Percentiles rank a stretch among this genome's conserved stretches.
Conservation (phyloP, 768 basidiomycete species). For the Termitomyces eurrhizus region DNA sequence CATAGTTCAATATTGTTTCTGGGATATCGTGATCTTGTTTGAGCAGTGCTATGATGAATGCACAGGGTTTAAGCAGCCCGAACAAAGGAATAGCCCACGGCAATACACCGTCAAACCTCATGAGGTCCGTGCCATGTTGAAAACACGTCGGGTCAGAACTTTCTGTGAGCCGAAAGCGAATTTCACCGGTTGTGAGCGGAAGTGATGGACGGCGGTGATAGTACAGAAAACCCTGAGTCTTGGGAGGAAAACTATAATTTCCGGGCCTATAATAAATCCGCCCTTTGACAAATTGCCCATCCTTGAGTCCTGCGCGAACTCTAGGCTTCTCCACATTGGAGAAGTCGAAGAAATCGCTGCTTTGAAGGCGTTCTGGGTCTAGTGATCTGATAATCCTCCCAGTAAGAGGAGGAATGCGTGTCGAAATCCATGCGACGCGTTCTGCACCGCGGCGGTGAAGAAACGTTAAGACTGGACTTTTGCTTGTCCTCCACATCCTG, state of each 20-base stretch:
- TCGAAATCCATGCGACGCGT: neutral
- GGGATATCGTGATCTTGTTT: neutral
- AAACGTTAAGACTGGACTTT: neutral
- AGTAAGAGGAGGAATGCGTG: neutral
- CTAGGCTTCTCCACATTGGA: neutral
- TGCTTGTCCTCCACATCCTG: neutral
- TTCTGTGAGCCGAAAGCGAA: too few relatives aligned
- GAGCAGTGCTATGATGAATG: neutral
- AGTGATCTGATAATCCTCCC: too few relatives aligned
- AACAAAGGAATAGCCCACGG: neutral
- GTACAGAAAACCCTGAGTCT: neutral
- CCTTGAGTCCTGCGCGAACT: neutral
- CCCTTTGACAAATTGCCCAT: neutral
- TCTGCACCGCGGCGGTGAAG: neutral
- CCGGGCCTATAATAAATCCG: neutral
- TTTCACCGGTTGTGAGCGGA: too few relatives aligned
- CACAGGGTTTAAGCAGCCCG: neutral
- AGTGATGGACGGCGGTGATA: too few relatives aligned
- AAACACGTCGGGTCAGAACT: neutral
- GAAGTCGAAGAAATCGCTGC: neutral
- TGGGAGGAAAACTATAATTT: neutral
- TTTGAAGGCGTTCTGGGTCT: too few relatives aligned
- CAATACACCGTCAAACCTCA: too few relatives aligned
- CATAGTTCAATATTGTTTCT: neutral
- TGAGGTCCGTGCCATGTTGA: neutral